Conservation (phyloP, 805 yeast species). For the Yamadazyma sp. region DNA sequence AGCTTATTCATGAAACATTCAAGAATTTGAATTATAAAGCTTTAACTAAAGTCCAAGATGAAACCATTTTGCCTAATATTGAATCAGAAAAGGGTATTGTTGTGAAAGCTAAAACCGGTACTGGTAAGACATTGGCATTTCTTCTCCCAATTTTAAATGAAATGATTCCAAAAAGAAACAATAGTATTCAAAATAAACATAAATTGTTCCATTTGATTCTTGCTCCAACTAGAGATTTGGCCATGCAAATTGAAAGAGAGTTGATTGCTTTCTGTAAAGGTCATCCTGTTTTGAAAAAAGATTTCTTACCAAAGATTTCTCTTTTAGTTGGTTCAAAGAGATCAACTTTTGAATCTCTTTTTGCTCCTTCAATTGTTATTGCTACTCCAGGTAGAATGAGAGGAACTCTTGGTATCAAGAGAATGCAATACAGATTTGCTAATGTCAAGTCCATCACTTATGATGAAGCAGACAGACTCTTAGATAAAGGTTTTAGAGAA, state of each 20-base stretch:
- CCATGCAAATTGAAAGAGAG: slow-evolving; percentile 74
- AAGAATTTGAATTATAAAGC: slow-evolving; percentile 43
- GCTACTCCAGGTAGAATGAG: slow-evolving; percentile 88
- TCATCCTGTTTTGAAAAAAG: slow-evolving; percentile 15
- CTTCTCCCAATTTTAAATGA: slow-evolving; percentile 63
- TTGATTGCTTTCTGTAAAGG: slow-evolving; percentile 36
- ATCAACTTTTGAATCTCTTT: slow-evolving; percentile 25
- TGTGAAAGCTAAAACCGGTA: slow-evolving; percentile 91
- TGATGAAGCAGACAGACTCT: slow-evolving; percentile 89
- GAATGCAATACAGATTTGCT: slow-evolving; percentile 44
- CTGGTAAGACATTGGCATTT: slow-evolving; percentile 91
- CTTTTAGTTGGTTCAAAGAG: slow-evolving; percentile 68
- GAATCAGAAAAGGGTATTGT: slow-evolving; percentile 61
- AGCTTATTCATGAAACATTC: slow-evolving; percentile 28
- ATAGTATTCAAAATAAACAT: slow-evolving; percentile 36
- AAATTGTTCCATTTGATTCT: slow-evolving; percentile 54
- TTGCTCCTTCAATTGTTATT: slow-evolving; percentile 62
- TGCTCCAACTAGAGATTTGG: slow-evolving; percentile 91
- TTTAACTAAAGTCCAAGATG: slow-evolving; percentile 69
- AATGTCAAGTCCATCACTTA: slow-evolving; percentile 63
- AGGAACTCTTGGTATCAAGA: slow-evolving; percentile 53
- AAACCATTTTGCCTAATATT: slow-evolving; percentile 57
- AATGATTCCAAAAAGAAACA: slow-evolving; percentile 19
- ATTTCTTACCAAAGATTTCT: slow-evolving; percentile 32
- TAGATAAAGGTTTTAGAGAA: slow-evolving; percentile 76